Evolutionary conservation across 371 early-diverging fungal species (phyloP), one percentile per base, ranked within the genome.

Genomic region (Rhizopus arrhizus): DNA sequence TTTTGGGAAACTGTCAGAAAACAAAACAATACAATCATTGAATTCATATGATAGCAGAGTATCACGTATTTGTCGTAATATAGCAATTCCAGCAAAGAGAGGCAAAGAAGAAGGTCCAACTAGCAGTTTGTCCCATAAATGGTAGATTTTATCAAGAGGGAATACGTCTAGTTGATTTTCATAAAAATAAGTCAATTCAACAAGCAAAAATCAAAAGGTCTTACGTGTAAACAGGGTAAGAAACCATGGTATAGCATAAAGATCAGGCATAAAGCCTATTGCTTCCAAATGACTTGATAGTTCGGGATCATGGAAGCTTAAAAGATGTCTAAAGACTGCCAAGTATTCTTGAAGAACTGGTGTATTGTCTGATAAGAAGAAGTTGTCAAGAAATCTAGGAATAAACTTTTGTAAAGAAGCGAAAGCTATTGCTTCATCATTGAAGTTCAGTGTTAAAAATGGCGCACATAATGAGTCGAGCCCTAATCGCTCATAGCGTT

Each of bases 191-290:
- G 29, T 58, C 22, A 22, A 52, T 53, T 31, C 35, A 28, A 4
- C 13, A 16, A 51, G 11, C 3, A 35, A 50, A 46, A 45, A 40
- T 41, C 11, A 31, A 57, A 36, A 28, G 13, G 4, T 72, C 84
- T 80, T 80, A 86, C 89, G 91, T 1, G 93, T 89, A 67, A 90
- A 93, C 13, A 92, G 65, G 0, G 93, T 92, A 72, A 92, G 78
- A 59, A 92, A 88, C 91, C 93, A 94, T 7, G 91, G 87, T 13
- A 94, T 90, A 9, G 92, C 91, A 62, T 88, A 94, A 6, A 92
- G 70, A 31, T 92, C 86, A 4, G 91, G 91, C 28, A 77, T 69
- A 49, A 91, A 85, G 2, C 85, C 86, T 50, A 92, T 85, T 5
- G 62, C 61, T 29, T 81, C 76, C 42, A 91, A 61, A 69, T 92